Base-by-base conservation (phyloP, 75 land plant genomes). In the Larix kaempferi region DNA sequence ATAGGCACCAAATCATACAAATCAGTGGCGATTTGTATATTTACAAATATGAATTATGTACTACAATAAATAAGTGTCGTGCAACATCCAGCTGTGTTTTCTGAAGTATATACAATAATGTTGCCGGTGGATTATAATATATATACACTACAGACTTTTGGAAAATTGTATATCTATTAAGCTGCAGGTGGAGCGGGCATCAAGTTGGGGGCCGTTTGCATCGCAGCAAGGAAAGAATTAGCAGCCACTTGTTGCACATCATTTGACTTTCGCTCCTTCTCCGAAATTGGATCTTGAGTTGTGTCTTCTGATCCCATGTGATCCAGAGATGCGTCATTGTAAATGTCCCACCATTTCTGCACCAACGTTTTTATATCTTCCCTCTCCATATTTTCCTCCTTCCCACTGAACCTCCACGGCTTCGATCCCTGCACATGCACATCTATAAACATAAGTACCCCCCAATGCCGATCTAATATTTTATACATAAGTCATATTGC, bases 341-440 rank as follows among this genome's bases (percentile, higher is more conserved):
- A 87, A 2, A 90, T 79, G 17, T 83, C 88, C 92, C 85, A 83
- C 92, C 92, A 90, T 77, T 87, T 87, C 21, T 76, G 26, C 73
- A 90, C 89, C 19, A 90, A 77, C 82, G 59, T 76, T 76, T 87
- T 90, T 58, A 90, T 80, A 72, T 87, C 89, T 49, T 90, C 89
- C 75, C 87, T 86, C 22, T 90, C 84, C 92, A 90, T 90, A 82
- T 90, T 87, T 27, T 77, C 89, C 65, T 87, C 92, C 58, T 90
- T 58, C 2, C 89, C 92, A 2, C 86, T 90, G 82, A 76, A 90
- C 74, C 87, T 82, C 92, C 92, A 90, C 57, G 89, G 92, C 78
- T 90, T 90, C 19, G 89, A 90, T 14, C 92, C 92, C 92, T 89
- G 83, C 57, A 44, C 49, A 44, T 44, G 10, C 49, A 44, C 49